Evolutionary conservation across 768 basidiomycete species (phyloP).

Genomic region (Dioszegia crocea): DNA sequence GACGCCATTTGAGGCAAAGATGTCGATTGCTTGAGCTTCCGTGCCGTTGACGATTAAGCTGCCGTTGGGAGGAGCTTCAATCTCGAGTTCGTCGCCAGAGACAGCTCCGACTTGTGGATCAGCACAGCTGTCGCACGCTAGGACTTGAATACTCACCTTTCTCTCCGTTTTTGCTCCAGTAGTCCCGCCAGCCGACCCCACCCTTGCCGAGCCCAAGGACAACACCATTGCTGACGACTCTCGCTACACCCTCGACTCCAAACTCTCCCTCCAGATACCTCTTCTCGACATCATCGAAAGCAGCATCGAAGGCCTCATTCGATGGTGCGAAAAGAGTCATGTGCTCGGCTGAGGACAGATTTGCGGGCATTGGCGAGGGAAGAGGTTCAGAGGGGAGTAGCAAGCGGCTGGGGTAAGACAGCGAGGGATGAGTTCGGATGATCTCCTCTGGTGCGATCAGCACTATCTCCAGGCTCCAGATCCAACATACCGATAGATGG

Average conservation of each 20-base stretch:
- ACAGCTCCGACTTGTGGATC: conserved; percentile 17
- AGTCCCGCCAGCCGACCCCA: conserved; percentile 50
- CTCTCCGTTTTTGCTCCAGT: conserved; percentile 18
- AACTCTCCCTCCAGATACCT: conserved; percentile 85
- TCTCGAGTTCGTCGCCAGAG: conserved; percentile 21
- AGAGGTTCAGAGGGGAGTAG: conserved; percentile 53
- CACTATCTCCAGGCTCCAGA: no score
- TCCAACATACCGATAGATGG: conserved; percentile 64
- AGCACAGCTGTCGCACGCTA: not conserved
- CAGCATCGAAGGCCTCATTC: conserved; percentile 73
- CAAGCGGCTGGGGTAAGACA: conserved; percentile 72
- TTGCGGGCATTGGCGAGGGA: conserved; percentile 54
- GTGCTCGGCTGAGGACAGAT: conserved; percentile 55
- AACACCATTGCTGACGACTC: conserved; percentile 60
- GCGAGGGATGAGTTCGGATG: conserved; percentile 58
- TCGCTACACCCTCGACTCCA: conserved; percentile 70
- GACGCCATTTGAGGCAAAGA: conserved; percentile 89
- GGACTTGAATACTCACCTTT: conserved; percentile 14
- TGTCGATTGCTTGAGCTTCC: conserved; percentile 59
- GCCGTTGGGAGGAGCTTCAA: conserved; percentile 58
- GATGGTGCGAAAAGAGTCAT: conserved; percentile 86
- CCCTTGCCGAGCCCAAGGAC: conserved; percentile 28
- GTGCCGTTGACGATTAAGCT: conserved; percentile 52
- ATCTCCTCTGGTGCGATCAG: conserved; percentile 56
- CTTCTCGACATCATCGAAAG: conserved; percentile 69